Conservation (phyloP, 179 eudicot genomes). For the Beta lomatogona region DNA sequence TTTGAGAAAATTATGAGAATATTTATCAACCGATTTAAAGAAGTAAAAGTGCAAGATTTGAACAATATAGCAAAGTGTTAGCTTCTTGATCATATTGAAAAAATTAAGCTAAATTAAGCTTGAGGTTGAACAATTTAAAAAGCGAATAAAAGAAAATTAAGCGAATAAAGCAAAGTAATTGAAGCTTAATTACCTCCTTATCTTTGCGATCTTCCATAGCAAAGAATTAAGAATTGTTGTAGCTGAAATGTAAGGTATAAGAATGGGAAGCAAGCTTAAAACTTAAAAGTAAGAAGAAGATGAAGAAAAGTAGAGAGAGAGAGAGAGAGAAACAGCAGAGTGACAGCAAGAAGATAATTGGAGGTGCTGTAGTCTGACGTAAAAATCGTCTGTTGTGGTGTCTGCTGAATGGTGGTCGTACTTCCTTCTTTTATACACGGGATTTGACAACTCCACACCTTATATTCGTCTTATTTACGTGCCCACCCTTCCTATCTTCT, state of each 20-base stretch:
- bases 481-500: neutral
- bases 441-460: neutral
- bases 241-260: neutral
- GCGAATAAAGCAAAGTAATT: neutral
- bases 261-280: neutral
- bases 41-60: neutral
- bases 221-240: neutral
- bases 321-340: conserved; percentile 17
- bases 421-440: neutral
- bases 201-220: conserved; percentile 38
- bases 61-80: too few species aligned
- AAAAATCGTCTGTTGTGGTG: neutral
- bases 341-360: conserved; percentile 14
- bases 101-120: neutral
- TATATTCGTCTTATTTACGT: conserved; percentile 3
- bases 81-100: too few species aligned
- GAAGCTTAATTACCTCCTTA: conserved; percentile 26
- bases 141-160: neutral
- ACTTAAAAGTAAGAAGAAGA: neutral
- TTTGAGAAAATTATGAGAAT: too few species aligned
- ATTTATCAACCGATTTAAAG: neutral
- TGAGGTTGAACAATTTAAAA: neutral
- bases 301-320: neutral
- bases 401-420: neutral
- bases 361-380: too few species aligned